Percentiles rank a stretch among this genome's conserved stretches.
Conservation (phyloP, 768 basidiomycete genomes). For the Solioccasus polychromus region DNA sequence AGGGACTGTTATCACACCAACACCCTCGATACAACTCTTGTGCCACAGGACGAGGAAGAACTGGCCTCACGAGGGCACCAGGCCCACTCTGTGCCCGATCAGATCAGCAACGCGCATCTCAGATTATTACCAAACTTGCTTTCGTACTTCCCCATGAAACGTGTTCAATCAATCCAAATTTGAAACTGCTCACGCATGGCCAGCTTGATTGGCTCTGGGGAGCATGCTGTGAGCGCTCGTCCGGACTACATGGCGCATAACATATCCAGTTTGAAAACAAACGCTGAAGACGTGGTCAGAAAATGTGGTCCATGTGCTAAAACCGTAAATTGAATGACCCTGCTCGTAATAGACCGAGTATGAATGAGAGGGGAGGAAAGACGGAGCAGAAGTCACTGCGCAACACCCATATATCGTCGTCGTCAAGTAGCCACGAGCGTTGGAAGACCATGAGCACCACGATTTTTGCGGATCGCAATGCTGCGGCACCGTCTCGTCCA, state of each 20-base stretch:
- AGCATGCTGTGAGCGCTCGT: too few species aligned
- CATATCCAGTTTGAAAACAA: background rate
- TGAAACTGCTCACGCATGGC: too few species aligned
- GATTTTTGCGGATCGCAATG: constrained; percentile 10
- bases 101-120: too few species aligned
- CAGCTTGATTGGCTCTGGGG: too few species aligned
- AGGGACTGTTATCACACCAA: too few species aligned
- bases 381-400: constrained; percentile 12
- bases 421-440: constrained; percentile 12
- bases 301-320: too few species aligned
- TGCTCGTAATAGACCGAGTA: background rate
- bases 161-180: background rate
- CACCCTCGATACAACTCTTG: too few species aligned
- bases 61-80: too few species aligned
- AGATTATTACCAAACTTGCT: too few species aligned
- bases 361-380: constrained; percentile 13
- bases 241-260: background rate
- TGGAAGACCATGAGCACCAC: background rate
- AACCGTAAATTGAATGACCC: background rate
- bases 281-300: too few species aligned
- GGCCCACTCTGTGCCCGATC: too few species aligned
- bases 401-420: constrained; percentile 1
- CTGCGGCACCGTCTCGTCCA: constrained; percentile 19
- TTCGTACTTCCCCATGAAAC: background rate
- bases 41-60: too few species aligned